phyloP scores from a whole-genome alignment of 169 alveolate species.

The Toxoplasma gondii region DNA sequence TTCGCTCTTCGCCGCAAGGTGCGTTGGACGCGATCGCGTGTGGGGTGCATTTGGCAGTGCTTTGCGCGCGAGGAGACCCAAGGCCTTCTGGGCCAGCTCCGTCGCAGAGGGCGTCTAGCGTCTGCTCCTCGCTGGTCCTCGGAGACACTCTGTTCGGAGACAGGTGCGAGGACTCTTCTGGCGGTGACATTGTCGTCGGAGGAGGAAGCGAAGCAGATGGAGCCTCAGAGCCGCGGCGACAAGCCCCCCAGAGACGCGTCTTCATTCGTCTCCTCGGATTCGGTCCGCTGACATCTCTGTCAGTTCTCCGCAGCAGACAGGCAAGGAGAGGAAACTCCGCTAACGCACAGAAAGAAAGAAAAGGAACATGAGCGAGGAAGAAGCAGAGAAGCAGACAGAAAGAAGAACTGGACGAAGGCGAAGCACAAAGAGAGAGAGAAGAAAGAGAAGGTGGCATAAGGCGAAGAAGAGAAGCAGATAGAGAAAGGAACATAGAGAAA shows the following conservation, averaged over 20 bases:
- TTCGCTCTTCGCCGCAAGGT: slow-evolving; percentile 19
- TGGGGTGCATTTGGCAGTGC: neutral
- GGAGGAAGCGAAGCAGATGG: neutral
- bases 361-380: neutral
- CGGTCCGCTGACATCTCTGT: neutral
- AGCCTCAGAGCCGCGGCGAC: too few species aligned
- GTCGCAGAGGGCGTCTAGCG: too few species aligned
- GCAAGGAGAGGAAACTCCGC: neutral
- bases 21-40: slow-evolving; percentile 20
- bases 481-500: neutral
- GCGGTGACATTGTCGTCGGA: neutral
- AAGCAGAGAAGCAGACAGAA: neutral
- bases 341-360: neutral
- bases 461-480: neutral
- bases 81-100: too few species aligned
- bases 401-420: neutral
- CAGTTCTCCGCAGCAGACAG: neutral
- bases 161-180: neutral
- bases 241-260: neutral
- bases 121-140: neutral
- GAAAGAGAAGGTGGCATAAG: too few species aligned
- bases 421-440: neutral
- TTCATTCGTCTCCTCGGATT: neutral
- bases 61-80: neutral
- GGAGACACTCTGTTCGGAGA: neutral